Base-by-base conservation (phyloP, 2,329 filamentous ascomycete species). In the Tricladium varicosporioides region DNA sequence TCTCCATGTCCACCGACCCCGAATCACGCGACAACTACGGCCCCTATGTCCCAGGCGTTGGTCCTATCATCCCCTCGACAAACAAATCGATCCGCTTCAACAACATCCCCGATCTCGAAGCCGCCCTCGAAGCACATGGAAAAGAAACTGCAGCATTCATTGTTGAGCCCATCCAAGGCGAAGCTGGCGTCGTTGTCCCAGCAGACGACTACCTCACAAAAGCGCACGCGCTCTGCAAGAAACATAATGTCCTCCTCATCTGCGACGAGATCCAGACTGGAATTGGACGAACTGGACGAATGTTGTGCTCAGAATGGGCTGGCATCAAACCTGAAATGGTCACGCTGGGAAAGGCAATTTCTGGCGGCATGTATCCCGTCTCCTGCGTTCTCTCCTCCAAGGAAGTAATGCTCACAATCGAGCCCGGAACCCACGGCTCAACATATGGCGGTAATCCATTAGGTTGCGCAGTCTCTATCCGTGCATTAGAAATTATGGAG, bases 241-340 rank as follows among this genome's bases (percentile, higher is more conserved):
- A 96, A 80, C 85, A 97, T 81, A 96, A 97, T 63, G 92, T 96
- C 42, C 85, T 99, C 48, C 78, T 99, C 71, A 97, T 99, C 74
- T 96, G 91, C 74, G 94, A 99, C 73, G 94, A 99, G 81, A 97
- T 99, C 69, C 94, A 99, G 77, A 99, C 94, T 5, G 93, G 93
- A 64, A 96, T 99, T 71, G 94, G 92, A 54, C 87, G 94, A 62
- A 99, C 94, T 15, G 94, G 94, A 53, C 90, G 89, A 70, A 89
- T 99, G 78, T 85, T 99, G 54, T 96, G 92, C 80, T 88, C 90
- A 69, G 86, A 99, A 76, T 97, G 94, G 92, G 87, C 90, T 56
- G 89, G 87, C 65, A 92, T 99, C 79, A 95, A 93, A 79, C 94
- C 93, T 42, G 94, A 99, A 72, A 82, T 99, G 69, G 88, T 99